Base-by-base conservation (phyloP, 1,284 basidiomycete species). In the Sphaerobolus stellatus region DNA sequence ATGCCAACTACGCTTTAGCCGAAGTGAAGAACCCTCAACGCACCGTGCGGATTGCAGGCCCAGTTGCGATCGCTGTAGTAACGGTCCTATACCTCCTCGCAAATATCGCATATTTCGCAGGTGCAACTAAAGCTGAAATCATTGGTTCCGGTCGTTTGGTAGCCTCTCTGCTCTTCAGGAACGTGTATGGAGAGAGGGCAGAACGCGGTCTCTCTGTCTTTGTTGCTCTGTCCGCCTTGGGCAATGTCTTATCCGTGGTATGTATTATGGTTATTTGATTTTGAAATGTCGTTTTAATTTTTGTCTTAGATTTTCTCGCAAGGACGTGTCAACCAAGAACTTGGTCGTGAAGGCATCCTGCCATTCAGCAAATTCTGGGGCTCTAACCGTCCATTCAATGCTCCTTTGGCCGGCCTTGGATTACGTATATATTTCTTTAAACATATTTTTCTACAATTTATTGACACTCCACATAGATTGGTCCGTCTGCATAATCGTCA, bases 71-170 rank as follows among this genome's bases (percentile, higher is more conserved):
- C 6, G 50, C 59, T 18, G 54, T 66, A 2, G 70, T 72, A 6
- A 67, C 71, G 1, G 47, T 67, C 4, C 58, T 74, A 14, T 76
- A 74, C 53, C 51, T 76, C 0, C 59, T 73, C 2, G 68, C 69
- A 18, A 75, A 74, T 51, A 57, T 74, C 20, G 71, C 73, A 2
- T 75, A 72, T 48, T 69, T 74, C 41, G 66, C 71, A 14, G 71
- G 64, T 29, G 73, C 68, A 9, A 64, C 69, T 14, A 74, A 73
- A 56, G 63, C 51, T 18, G 53, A 55, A 14, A 55, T 55, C 13
- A 22, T 55, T 14, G 30, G 33, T 22, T 34, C 48, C 9, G 34
- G 41, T 20, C 47, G 33, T 5, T 41, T 36, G 11, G 48, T 55
- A n/a, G 53, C 53, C 48, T 55, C 53, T n/a, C 48, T 51, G 16